These are phyloP conservation scores for Diplodia corticola DNA, from an alignment of 2,329 filamentous ascomycete genomes.

Conservation along the genomic window DNA sequence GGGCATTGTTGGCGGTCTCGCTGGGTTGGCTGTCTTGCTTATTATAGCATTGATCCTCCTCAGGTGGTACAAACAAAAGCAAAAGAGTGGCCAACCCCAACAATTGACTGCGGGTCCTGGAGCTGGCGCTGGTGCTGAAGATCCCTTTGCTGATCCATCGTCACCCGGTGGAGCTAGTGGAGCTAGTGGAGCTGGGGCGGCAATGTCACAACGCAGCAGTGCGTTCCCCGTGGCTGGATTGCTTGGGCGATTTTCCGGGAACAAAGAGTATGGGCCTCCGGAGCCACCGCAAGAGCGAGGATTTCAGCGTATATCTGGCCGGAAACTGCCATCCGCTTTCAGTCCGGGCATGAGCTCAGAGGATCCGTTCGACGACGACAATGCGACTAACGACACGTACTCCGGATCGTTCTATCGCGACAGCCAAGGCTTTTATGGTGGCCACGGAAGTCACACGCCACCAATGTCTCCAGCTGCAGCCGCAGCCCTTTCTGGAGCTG, in stretches of 20 bases:
- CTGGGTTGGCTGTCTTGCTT: slow-evolving; percentile 55
- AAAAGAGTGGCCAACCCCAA: slow-evolving; percentile 17
- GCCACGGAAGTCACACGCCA: slow-evolving; percentile 31
- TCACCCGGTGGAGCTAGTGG: slow-evolving; percentile 20
- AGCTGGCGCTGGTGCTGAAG: background rate
- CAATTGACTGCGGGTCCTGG: slow-evolving; percentile 24
- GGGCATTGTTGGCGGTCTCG: slow-evolving; percentile 63
- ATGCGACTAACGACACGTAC: slow-evolving; percentile 34
- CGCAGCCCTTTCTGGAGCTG: background rate
- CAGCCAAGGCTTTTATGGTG: slow-evolving; percentile 45
- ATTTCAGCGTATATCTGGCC: slow-evolving; percentile 50
- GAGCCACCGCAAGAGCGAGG: slow-evolving; percentile 39
- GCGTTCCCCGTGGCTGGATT: slow-evolving; percentile 42
- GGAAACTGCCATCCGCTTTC: slow-evolving; percentile 51
- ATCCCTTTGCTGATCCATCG: slow-evolving; percentile 23
- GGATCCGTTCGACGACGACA: slow-evolving; percentile 25
- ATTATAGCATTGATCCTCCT: slow-evolving; percentile 55
- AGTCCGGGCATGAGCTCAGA: slow-evolving; percentile 50
- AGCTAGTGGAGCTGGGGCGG: slow-evolving; percentile 26
- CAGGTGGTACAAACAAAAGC: slow-evolving; percentile 50
- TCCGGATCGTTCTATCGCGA: slow-evolving; percentile 48
- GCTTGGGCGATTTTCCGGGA: slow-evolving; percentile 42
- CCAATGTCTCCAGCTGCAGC: slow-evolving; percentile 23
- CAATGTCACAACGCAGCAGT: slow-evolving; percentile 45
- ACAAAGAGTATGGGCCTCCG: slow-evolving; percentile 33